Base-by-base conservation (phyloP, 805 yeast species). In the Hanseniaspora guilliermondii region DNA sequence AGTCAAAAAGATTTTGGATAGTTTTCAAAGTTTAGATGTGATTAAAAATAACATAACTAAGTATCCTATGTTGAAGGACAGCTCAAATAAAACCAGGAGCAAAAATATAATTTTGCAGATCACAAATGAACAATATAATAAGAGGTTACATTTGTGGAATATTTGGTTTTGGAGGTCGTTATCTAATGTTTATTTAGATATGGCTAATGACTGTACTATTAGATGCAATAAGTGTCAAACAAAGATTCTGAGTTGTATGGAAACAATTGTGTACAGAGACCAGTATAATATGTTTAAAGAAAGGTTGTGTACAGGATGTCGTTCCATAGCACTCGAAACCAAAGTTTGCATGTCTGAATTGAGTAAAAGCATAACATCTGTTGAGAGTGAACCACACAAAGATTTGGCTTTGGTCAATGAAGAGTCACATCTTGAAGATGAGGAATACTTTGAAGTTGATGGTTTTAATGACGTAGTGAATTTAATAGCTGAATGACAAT, bases 151-250 rank as follows among this genome's bases (percentile, higher is more conserved):
- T n/a, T 35, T 30, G 11, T 50, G 54, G 54, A 50, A 35, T 19
- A 8, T 16, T 7, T 50, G 47, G 48, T 50, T 40, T 36, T 50
- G 54, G 54, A 14, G n/a, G 7, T 12, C n/a, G 4, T 17, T 39
- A 4, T 17, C 25, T 14, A 41, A 41, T 19, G 25, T 4, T 19
- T 16, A n/a, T 16, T 22, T 33, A 14, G 21, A 30, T 32, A 8
- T 4, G 32, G 19, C n/a, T 27, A 25, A 6, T 22, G 27, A 45
- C 21, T 33, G 12, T 32, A 12, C 12, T 8, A 41, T 49, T 4
- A 33, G 11, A 32, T 49, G 53, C 14, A 40, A 49, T 17, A 22
- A 19, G 7, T 49, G 47, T 22, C 6, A 33, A 6, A 32, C 3
- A 4, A 25, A 14, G 3, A 38, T 48, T n/a, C 25, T 32, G 33